A percentile compares a stretch with the other conserved stretches of the same genome.
Conservation (phyloP, 2,329 filamentous ascomycete genomes). For the Apiospora rasikravindrae region DNA sequence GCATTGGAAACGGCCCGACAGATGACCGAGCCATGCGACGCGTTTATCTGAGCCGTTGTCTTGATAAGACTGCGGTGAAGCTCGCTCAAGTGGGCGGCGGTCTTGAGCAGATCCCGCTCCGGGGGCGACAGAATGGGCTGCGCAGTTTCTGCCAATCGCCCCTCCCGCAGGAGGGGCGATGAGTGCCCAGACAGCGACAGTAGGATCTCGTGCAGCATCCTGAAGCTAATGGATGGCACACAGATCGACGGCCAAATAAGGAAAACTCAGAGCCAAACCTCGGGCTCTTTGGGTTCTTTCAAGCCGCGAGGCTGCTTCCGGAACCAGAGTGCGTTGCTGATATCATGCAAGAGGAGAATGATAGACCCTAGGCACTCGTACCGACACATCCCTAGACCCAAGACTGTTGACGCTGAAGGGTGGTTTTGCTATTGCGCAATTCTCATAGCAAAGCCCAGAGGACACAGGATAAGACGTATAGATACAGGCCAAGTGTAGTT, state of each 20-base stretch:
- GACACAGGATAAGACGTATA: background rate
- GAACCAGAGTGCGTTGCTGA: constrained; percentile 46
- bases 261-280: constrained; percentile 27
- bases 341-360: constrained; percentile 52
- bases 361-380: constrained; percentile 58
- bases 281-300: constrained; percentile 26
- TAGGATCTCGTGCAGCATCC: constrained; percentile 98
- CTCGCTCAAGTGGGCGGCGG: constrained; percentile 77
- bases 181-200: constrained; percentile 94
- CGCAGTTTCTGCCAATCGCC: constrained; percentile 51
- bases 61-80: constrained; percentile 76
- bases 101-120: constrained; percentile 80
- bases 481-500: background rate
- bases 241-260: constrained; percentile 27
- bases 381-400: constrained; percentile 53
- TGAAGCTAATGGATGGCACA: constrained; percentile 28
- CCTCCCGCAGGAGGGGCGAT: constrained; percentile 78
- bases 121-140: constrained; percentile 69
- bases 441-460: too few species aligned
- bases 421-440: constrained; percentile 12
- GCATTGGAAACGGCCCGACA: constrained; percentile 86
- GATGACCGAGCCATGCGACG: constrained; percentile 77
- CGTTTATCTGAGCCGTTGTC: constrained; percentile 69
- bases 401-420: constrained; percentile 34
- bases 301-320: constrained; percentile 32